Evolutionary conservation across 1,284 basidiomycete species (phyloP).

Genomic region (Erythrobasidium hasegawianum): DNA sequence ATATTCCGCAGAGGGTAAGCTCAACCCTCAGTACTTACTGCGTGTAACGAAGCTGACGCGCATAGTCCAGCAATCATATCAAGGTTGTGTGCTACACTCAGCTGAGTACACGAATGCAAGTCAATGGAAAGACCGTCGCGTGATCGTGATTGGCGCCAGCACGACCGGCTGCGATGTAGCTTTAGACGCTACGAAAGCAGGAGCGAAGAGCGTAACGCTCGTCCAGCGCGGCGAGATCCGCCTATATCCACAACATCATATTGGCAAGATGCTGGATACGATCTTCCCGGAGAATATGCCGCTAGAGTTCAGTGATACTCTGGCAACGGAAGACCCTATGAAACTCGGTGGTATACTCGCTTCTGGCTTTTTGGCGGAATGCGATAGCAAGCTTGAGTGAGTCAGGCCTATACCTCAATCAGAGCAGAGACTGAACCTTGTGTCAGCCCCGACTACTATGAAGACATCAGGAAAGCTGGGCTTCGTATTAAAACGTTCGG

Average conservation of each 20-base stretch:
- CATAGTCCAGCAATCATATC: not conserved
- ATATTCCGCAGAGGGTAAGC: constrained; percentile 1
- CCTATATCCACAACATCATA: constrained; percentile 20
- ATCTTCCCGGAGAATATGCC: constrained; percentile 20
- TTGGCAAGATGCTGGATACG: not conserved
- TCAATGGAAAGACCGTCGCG: constrained; percentile 19
- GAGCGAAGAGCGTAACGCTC: constrained; percentile 4
- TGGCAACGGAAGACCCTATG: constrained; percentile 23
- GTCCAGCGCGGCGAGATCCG: constrained; percentile 22
- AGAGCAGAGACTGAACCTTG: not conserved
- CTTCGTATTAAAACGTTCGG: constrained; percentile 1
- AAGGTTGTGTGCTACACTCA: constrained; percentile 15
- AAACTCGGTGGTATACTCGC: constrained; percentile 8
- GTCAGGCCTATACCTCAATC: not conserved
- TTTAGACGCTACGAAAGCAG: constrained; percentile 11
- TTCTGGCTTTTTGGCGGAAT: constrained; percentile 23
- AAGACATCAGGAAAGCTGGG: constrained; percentile 20
- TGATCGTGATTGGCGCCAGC: constrained; percentile 17
- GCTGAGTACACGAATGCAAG: constrained; percentile 15
- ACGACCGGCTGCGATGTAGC: constrained; percentile 26
- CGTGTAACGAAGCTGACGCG: not conserved
- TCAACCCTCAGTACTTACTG: not conserved
- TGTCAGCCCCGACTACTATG: constrained; percentile 16
- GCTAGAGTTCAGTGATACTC: constrained; percentile 14
- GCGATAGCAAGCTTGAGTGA: not conserved